Conservation (phyloP, 768 basidiomycete species). For the Guyanaporus albipodus region DNA sequence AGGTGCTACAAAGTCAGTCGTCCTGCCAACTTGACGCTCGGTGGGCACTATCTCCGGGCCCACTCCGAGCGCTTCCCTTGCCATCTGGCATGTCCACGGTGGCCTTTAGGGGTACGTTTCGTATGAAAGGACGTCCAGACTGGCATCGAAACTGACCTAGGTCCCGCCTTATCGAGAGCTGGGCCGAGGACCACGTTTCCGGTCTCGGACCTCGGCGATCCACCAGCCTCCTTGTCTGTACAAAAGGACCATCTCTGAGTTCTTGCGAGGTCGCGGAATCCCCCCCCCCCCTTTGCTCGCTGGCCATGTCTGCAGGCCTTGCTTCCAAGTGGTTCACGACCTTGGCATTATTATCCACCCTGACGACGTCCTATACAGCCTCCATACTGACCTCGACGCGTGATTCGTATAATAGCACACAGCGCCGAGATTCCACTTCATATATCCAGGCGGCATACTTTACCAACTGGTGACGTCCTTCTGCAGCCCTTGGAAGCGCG, state of each 20-base stretch:
- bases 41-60: slow-evolving; percentile 6
- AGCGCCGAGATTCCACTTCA: slow-evolving; percentile 11
- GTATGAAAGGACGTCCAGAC: background rate
- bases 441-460: slow-evolving; percentile 36
- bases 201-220: slow-evolving; percentile 7
- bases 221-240: background rate
- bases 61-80: slow-evolving; percentile 5
- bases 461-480: slow-evolving; percentile 31
- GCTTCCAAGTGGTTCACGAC: background rate
- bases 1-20: slow-evolving; percentile 12
- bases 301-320: background rate
- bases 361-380: slow-evolving; percentile 11
- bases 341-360: slow-evolving; percentile 7
- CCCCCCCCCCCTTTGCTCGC: slow-evolving; percentile 2
- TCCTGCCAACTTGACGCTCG: slow-evolving; percentile 5
- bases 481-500: background rate
- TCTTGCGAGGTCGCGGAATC: background rate
- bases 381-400: slow-evolving; percentile 6
- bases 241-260: slow-evolving; percentile 13
- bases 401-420: slow-evolving; percentile 1
- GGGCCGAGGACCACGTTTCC: slow-evolving; percentile 14
- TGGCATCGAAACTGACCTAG: slow-evolving; percentile 11
- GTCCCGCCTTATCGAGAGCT: slow-evolving; percentile 15
- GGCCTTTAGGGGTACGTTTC: slow-evolving; percentile 5
- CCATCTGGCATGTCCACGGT: slow-evolving; percentile 7